phyloP scores from a whole-genome alignment of 179 eudicot genomes.

The Nepenthes alata region DNA sequence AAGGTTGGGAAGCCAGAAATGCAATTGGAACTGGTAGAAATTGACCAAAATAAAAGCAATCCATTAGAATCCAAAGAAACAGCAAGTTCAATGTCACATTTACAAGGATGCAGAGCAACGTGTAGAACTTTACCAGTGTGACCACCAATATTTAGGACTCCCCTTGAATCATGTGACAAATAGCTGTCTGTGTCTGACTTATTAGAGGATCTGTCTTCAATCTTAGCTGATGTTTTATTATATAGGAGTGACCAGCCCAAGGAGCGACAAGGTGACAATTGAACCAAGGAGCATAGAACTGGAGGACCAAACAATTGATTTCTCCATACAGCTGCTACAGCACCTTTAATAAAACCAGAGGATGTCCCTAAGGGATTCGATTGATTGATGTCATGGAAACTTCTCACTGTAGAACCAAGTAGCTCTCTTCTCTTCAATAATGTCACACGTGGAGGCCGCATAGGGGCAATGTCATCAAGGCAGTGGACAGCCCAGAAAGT shows the following conservation, averaged over 20 bases:
- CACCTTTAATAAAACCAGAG: constrained; percentile 39
- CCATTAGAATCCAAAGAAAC: constrained; percentile 80
- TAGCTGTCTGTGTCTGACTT: constrained; percentile 20
- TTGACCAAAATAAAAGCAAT: constrained; percentile 65
- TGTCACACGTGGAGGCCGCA: constrained; percentile 77
- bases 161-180: constrained; percentile 32
- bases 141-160: constrained; percentile 46
- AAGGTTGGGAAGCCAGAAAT: constrained; percentile 48
- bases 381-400: constrained; percentile 6
- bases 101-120: constrained; percentile 58
- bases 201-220: constrained; percentile 17
- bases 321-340: constrained; percentile 55
- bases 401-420: constrained; percentile 16
- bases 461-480: constrained; percentile 73
- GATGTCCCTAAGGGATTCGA: constrained; percentile 7
- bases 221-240: constrained; percentile 20
- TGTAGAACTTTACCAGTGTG: constrained; percentile 69
- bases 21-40: constrained; percentile 32
- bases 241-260: constrained; percentile 42
- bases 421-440: constrained; percentile 62
- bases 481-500: constrained; percentile 91
- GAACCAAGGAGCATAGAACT: constrained; percentile 51
- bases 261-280: constrained; percentile 37
- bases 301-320: constrained; percentile 58
- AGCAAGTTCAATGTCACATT: constrained; percentile 42